These are phyloP conservation scores for Phytophthora pini DNA, from an alignment of 352 stramenopile species.

Conservation along the genomic window DNA sequence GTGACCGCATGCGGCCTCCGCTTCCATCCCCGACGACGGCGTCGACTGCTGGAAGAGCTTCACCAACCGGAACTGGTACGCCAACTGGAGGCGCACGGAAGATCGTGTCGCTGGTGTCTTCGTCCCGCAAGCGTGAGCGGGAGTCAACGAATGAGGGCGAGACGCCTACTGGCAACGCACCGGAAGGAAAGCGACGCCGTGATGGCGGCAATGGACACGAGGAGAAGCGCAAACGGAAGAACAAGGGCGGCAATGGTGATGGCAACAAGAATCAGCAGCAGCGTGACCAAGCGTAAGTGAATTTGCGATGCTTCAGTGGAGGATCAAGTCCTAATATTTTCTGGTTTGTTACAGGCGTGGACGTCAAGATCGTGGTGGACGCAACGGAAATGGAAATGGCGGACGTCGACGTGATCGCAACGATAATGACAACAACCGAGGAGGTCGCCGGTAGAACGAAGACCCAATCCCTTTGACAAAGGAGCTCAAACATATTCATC, in stretches of 20 bases:
- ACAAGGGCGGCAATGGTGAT: conserved; percentile 14
- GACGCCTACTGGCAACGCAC: conserved; percentile 5
- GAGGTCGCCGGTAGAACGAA: conserved; percentile 48
- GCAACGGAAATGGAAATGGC: conserved; percentile 21
- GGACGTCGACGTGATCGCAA: conserved; percentile 45
- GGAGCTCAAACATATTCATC: conserved; percentile 11
- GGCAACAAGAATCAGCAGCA: conserved; percentile 43
- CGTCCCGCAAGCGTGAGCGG: conserved; percentile 73
- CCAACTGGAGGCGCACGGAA: conserved; percentile 49
- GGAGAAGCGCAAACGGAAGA: too few species aligned
- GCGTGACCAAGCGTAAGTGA: conserved; percentile 64
- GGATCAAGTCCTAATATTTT: conserved; percentile 6
- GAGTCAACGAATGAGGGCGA: conserved; percentile 37
- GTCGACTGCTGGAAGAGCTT: conserved; percentile 13
- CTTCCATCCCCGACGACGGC: conserved; percentile 22
- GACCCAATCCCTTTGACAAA: too few species aligned
- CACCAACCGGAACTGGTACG: conserved; percentile 22
- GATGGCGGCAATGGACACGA: conserved; percentile 31
- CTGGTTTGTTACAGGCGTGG: conserved; percentile 24
- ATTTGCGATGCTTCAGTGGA: neutral
- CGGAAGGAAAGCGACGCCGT: conserved; percentile 58
- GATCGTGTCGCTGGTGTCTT: conserved; percentile 81
- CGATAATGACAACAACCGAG: conserved; percentile 46
- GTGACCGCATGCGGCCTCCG: conserved; percentile 37
- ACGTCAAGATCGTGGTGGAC: conserved; percentile 38